A percentile compares a stretch with the other conserved stretches of the same genome.
Conservation (phyloP, 2,329 filamentous ascomycete species). For the Fusarium caatingaense region DNA sequence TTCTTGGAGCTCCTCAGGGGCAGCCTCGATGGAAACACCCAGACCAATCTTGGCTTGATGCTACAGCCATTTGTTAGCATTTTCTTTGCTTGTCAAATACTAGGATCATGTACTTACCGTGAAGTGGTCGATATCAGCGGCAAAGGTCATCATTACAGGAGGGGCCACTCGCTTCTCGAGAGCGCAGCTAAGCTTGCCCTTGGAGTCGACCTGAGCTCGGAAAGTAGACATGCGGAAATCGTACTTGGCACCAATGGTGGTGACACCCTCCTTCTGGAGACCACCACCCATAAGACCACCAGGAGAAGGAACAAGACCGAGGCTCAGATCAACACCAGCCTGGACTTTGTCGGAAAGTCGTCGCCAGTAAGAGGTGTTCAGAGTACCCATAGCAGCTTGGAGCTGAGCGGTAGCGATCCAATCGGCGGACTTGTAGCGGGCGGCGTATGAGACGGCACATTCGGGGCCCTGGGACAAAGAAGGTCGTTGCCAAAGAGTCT, state of each 20-base stretch:
- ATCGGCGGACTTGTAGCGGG: conserved; percentile 88
- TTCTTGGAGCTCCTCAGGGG: conserved; percentile 86
- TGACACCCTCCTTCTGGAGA: conserved; percentile 85
- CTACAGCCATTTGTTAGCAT: conserved; percentile 60
- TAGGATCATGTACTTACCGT: conserved; percentile 73
- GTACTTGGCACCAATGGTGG: conserved; percentile 95
- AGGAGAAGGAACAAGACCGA: conserved; percentile 77
- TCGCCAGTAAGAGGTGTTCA: conserved; percentile 95
- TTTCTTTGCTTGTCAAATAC: not conserved
- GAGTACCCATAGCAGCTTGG: conserved; percentile 81
- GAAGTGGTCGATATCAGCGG: conserved; percentile 94
- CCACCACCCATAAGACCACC: conserved; percentile 80
- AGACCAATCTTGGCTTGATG: conserved; percentile 95
- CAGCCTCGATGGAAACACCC: conserved; percentile 90
- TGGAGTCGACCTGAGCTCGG: conserved; percentile 94
- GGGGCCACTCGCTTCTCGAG: conserved; percentile 96
- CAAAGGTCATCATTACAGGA: conserved; percentile 92
- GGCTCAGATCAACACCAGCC: conserved; percentile 92
- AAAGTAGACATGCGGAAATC: conserved; percentile 97
- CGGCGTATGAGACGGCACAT: conserved; percentile 88
- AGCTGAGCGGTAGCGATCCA: conserved; percentile 95
- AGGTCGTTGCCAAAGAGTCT: conserved; percentile 92
- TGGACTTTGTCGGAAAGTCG: conserved; percentile 94
- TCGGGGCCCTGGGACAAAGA: conserved; percentile 89
- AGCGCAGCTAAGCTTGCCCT: conserved; percentile 91